Evolutionary conservation across 192 early-diverging fungal genomes (phyloP), one percentile per base, ranked within the genome.

Genomic region (Coemansia umbellata): DNA sequence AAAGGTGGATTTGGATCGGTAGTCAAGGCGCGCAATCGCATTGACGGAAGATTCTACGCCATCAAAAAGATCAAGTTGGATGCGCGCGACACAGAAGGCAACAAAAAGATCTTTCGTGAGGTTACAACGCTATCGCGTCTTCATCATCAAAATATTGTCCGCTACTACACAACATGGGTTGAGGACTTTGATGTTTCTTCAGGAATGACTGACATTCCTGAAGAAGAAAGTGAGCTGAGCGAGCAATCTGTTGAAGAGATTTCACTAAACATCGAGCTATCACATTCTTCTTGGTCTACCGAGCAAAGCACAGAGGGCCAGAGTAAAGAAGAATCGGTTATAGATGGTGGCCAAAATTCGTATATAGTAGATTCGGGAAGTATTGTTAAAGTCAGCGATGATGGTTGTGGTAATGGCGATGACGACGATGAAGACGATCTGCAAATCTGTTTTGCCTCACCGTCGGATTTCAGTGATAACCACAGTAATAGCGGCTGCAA

Each of bases 1-100:
- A 81, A 81, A 58, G 84, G 93, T 4, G 93, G 93, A 3, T 97
- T 94, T 80, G 94, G 94, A n/a, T 85, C 87, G 48, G 94, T 97
- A 0, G 87, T 95, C 30, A 97, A 97, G 60, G 91, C 91, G 1
- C 80, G 90, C 13, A 94, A 97, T 57, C 74, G 78, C 24, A 81
- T 96, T 0, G 93, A 90, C 56, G 83, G 80, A 0, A 73, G 83
- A 31, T 84, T 84, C 47, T 97, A 95, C 60, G 91, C 93, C 8
- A 88, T 97, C 55, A 97, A 97, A 52, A 94, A 90, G 66, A 90
- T 97, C 49, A 80, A 81, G 43, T 72, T 95, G 54, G 85, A 93
- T 62, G 84, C 87, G 32, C 81, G 83, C 40, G 85, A 89, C 41
- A 83, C 82, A 33, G 90, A 89, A 45, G 81, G 81, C 37, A 86